Evolutionary conservation across 2,329 filamentous ascomycete genomes (phyloP), one percentile per base, ranked within the genome.

Genomic region (Coniochaeta sp.): DNA sequence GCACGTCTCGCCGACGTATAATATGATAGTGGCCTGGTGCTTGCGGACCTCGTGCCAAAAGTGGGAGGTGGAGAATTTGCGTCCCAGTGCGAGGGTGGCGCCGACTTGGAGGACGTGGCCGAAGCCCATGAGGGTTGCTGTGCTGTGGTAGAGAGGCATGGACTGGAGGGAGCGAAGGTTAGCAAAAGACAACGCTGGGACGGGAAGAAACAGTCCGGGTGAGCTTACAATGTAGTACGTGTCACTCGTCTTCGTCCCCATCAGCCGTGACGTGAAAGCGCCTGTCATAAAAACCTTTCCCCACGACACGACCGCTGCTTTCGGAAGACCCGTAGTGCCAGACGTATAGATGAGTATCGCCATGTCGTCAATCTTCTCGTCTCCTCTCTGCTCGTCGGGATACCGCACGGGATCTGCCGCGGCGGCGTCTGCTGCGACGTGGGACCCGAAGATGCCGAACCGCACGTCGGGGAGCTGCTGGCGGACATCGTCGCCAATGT

Each of bases 141-240:
- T 89, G 38, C 86, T 86, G 71, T 96, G 91, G 64, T 96, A 95
- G 6, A 96, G 75, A 0, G 91, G 91, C 89, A 96, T 95, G 52
- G 85, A 85, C 85, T 88, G 54, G 6, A 48, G 2, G 38, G 14
- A 10, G 10, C 16, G 26, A 16, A 22, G 18, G 4, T 3, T 42
- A 7, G 12, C 20, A 22, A n/a, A n/a, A n/a, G n/a, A n/a, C n/a
- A n/a, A n/a, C 16, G 3, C 10, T 26, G 38, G 20, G 18, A 20
- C 5, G 12, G 7, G 3, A 26, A 9, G 12, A 22, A 3, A 24
- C 14, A 12, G 4, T 12, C 12, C 22, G n/a, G 38, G n/a, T n/a
- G n/a, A 62, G 52, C 74, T 63, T 75, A 86, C 84, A 12, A 88
- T 91, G 63, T 90, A 92, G 63, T 89, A 83, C 30, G 86, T 75